A percentile compares a stretch with the other conserved stretches of the same genome.
phyloP scores from a whole-genome alignment of 495 filamentous ascomycete genomes.

The Jackrogersella minutella region DNA sequence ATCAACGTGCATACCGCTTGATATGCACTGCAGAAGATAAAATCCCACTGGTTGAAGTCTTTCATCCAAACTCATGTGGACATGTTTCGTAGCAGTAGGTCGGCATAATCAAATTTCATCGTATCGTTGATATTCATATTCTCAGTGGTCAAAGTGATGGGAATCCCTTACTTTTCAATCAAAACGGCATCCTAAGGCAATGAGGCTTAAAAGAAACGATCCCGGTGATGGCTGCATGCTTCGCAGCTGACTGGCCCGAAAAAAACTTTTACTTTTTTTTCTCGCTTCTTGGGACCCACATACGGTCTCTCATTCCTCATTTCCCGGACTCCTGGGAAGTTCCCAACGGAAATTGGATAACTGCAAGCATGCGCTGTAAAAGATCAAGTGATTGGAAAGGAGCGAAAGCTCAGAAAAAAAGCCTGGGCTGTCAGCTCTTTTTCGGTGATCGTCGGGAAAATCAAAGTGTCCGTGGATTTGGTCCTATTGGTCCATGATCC shows the following conservation, averaged over 20 bases:
- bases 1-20: not conserved
- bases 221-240: constrained; percentile 4
- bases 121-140: not conserved
- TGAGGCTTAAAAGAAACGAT: constrained; percentile 34
- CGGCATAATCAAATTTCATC: not conserved
- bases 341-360: constrained; percentile 35
- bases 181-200: constrained; percentile 24
- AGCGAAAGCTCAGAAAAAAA: not conserved
- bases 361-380: not conserved
- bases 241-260: constrained; percentile 19
- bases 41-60: constrained; percentile 1
- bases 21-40: not conserved
- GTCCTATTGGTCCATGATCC: constrained; percentile 23
- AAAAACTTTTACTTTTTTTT: too few relatives aligned
- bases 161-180: not conserved
- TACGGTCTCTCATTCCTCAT: constrained; percentile 16
- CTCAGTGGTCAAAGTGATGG: too few relatives aligned
- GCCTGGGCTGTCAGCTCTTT: constrained; percentile 1
- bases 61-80: not conserved
- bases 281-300: constrained; percentile 23
- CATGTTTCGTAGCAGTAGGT: too few relatives aligned
- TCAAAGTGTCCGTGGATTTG: constrained; percentile 6
- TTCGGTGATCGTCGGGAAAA: constrained; percentile 18
- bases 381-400: constrained; percentile 12
- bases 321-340: constrained; percentile 26